Conservation (phyloP, 2,329 filamentous ascomycete genomes). For the Intubia oerlemansii region DNA sequence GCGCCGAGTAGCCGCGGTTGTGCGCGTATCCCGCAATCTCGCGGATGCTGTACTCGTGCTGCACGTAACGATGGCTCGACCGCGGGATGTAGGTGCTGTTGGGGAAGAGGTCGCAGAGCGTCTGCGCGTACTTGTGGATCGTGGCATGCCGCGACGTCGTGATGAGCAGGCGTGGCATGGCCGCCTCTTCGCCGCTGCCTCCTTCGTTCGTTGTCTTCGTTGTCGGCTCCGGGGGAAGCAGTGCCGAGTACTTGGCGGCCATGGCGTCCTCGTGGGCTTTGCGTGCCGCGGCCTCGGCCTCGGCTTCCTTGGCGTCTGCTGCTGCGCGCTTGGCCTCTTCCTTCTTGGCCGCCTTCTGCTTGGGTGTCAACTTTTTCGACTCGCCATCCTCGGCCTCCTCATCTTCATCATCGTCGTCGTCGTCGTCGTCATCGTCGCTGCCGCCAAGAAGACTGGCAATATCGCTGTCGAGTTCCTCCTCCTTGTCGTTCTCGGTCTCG, state of each 20-base stretch:
- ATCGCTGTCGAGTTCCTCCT: slow-evolving; percentile 23
- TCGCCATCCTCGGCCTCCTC: slow-evolving; percentile 17
- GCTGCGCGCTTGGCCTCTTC: slow-evolving; percentile 13
- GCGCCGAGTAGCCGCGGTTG: slow-evolving; percentile 62
- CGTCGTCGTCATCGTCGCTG: slow-evolving; percentile 23
- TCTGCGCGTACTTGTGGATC: slow-evolving; percentile 61
- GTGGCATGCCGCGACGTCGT: slow-evolving; percentile 82
- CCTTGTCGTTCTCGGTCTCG: slow-evolving; percentile 22
- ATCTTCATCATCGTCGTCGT: slow-evolving; percentile 19
- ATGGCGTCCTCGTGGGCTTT: slow-evolving; percentile 42
- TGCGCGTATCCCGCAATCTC: slow-evolving; percentile 77
- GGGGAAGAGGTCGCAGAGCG: slow-evolving; percentile 66
- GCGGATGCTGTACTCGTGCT: slow-evolving; percentile 75
- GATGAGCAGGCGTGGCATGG: slow-evolving; percentile 42
- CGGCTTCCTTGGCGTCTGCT: slow-evolving; percentile 1
- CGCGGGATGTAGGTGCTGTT: slow-evolving; percentile 74
- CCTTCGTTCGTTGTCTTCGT: too few relatives aligned
- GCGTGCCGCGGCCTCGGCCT: slow-evolving; percentile 22
- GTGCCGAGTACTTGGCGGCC: slow-evolving; percentile 36
- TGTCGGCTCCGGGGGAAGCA: slow-evolving; percentile 26
- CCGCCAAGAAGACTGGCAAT: slow-evolving; percentile 29
- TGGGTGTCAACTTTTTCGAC: slow-evolving; percentile 8
- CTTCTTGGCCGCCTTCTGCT: slow-evolving; percentile 21
- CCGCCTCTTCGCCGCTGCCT: not conserved
- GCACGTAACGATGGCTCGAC: slow-evolving; percentile 52